Percentiles rank a stretch among this genome's conserved stretches.
Conservation (phyloP, 257 asterid species). For the Solanum microdontum region DNA sequence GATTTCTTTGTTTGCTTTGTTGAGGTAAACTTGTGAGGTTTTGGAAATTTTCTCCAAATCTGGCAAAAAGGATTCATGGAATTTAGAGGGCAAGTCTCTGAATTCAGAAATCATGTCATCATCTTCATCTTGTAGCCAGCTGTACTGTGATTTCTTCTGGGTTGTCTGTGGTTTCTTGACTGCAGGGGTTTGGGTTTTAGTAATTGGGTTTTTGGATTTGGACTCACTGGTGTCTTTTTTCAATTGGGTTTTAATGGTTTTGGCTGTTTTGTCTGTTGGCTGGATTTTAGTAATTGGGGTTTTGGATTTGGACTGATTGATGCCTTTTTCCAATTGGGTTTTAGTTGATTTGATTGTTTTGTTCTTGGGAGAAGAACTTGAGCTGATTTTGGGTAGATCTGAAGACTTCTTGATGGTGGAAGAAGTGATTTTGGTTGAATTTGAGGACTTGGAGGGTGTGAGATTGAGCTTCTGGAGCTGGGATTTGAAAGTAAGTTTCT, state of each 20-base stretch:
- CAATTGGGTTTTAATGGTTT: background rate
- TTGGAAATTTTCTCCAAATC: slow-evolving; percentile 68
- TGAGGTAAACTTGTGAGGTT: slow-evolving; percentile 52
- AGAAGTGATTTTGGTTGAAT: slow-evolving; percentile 20
- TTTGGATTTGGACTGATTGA: background rate
- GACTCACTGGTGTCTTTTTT: background rate
- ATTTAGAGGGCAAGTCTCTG: slow-evolving; percentile 58
- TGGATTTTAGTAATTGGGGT: background rate
- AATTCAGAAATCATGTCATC: slow-evolving; percentile 57
- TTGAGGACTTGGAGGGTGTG: slow-evolving; percentile 38
- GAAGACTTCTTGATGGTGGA: slow-evolving; percentile 35
- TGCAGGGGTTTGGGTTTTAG: background rate
- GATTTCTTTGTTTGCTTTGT: slow-evolving; percentile 61
- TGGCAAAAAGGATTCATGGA: slow-evolving; percentile 65
- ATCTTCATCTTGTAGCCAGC: slow-evolving; percentile 37
- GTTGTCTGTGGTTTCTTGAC: slow-evolving; percentile 7
- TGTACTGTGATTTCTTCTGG: slow-evolving; percentile 14
- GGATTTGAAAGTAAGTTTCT: slow-evolving; percentile 20
- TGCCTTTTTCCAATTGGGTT: background rate
- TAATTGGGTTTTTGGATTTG: background rate
- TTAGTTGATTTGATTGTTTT: slow-evolving; percentile 23
- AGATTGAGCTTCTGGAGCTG: slow-evolving; percentile 56
- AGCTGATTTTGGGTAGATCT: slow-evolving; percentile 32
- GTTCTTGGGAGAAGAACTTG: slow-evolving; percentile 24
- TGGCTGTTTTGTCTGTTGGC: background rate